Evolutionary conservation across 2,329 filamentous ascomycete genomes (phyloP), one percentile per base, ranked within the genome.

Genomic region (Fusarium torulosum): DNA sequence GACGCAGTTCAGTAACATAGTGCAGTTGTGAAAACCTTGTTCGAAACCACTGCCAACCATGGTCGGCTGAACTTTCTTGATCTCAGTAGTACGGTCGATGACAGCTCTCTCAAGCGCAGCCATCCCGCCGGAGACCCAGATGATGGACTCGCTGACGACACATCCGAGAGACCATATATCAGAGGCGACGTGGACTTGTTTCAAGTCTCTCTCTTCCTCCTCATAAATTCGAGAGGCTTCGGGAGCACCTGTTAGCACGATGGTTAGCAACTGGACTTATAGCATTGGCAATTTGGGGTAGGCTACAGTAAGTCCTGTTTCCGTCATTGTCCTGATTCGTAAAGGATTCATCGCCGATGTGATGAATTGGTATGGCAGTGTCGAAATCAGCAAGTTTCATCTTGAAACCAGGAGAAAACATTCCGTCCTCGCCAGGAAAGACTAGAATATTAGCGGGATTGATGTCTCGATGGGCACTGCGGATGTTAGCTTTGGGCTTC

Each of bases 81-180:
- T 29, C 27, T 29, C 27, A 1, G 27, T 35, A 35, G 3, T 15
- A 6, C 33, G 33, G 15, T 35, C 33, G 15, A 9, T 9, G 7
- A 35, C 4, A 4, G 15, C 52, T 1, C 63, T 55, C 6, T 27
- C 35, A 10, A 70, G 20, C 66, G 27, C 27, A 13, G 27, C 27
- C 10, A 29, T 29, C 4, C 27, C 27, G 10, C 27, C 27, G 27
- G 27, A 29, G 27, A 29, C 11, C 27, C 67, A 70, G 17, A 69
- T 44, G 1, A 65, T n/a, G 17, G 58, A 35, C 21, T 67, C 55
- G 19, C 63, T 67, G 8, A 50, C 31, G 6, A 69, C 59, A 21
- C 67, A 70, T 2, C 66, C 66, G 2, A 70, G 42, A 11, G 67
- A 69, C 67, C 67, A 70, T 4, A 69, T 33, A 20, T 67, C 66